These are phyloP conservation scores for Domatiomyces catenatus DNA, from an alignment of 2,329 filamentous ascomycete genomes.

Conservation along the genomic window DNA sequence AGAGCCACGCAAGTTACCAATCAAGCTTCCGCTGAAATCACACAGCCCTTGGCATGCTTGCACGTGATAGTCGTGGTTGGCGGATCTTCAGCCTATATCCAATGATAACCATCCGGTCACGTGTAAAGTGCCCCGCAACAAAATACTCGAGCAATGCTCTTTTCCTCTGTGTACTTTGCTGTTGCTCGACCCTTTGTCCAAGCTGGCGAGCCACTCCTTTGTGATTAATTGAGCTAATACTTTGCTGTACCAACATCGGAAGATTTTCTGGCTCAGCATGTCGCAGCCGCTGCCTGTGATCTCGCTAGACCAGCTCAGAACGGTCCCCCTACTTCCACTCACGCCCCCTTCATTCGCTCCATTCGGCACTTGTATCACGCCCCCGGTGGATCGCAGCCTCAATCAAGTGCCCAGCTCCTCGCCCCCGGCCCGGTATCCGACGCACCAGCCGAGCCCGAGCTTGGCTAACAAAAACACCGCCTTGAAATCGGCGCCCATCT, in stretches of 20 bases:
- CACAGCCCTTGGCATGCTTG: no score
- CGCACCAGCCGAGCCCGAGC: slow-evolving; percentile 35
- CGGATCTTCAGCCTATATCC: no score
- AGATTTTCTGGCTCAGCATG: not conserved
- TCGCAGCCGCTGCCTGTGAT: not conserved
- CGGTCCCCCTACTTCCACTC: slow-evolving; percentile 48
- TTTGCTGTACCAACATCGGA: no score
- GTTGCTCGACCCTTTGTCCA: no score
- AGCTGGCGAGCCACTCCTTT: no score
- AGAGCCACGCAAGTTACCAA: no score
- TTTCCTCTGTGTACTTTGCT: no score
- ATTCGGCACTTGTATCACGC: slow-evolving; percentile 72
- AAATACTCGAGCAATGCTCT: no score
- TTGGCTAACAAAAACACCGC: slow-evolving; percentile 76
- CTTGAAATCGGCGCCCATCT: slow-evolving; percentile 70
- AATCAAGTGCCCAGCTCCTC: slow-evolving; percentile 26
- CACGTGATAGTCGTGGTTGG: no score
- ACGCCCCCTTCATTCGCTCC: slow-evolving; percentile 53
- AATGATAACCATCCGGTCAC: slow-evolving; percentile 3
- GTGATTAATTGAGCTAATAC: no score
- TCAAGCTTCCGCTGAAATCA: no score
- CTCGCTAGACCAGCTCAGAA: not conserved
- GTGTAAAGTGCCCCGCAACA: no score
- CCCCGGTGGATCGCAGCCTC: slow-evolving; percentile 46
- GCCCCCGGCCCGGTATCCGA: slow-evolving; percentile 16